Percentiles rank a stretch among this genome's conserved stretches.
phyloP scores from a whole-genome alignment of 2,329 filamentous ascomycete species.

The Trichoderma afroharzianum region DNA sequence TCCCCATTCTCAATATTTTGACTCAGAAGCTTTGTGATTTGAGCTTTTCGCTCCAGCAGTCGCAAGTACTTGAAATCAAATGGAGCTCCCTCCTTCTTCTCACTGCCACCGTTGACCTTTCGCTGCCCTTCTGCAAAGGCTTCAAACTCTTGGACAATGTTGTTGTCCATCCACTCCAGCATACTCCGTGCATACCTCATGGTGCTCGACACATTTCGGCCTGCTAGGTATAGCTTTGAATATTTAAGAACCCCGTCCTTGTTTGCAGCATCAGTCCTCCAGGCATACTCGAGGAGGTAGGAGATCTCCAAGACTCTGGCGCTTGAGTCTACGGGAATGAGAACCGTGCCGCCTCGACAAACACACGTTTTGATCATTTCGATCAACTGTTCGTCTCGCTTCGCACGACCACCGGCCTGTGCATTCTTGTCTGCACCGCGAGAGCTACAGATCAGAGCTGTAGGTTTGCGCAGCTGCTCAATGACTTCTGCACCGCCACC shows the following conservation, averaged over 20 bases:
- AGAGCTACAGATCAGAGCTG: conserved; percentile 88
- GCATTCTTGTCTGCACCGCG: conserved; percentile 70
- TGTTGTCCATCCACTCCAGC: conserved; percentile 99
- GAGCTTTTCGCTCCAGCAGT: conserved; percentile 75
- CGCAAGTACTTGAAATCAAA: conserved; percentile 89
- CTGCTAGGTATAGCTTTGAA: conserved; percentile 74
- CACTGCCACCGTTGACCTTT: conserved; percentile 43
- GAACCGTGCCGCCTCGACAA: conserved; percentile 77
- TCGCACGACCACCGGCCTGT: conserved; percentile 69
- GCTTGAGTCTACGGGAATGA: conserved; percentile 93
- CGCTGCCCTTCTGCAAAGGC: conserved; percentile 55
- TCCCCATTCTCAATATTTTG: conserved; percentile 41
- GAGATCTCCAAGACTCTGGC: conserved; percentile 90
- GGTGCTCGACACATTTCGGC: conserved; percentile 80
- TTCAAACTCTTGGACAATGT: conserved; percentile 88
- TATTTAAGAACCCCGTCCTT: conserved; percentile 50
- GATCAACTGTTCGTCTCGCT: conserved; percentile 80
- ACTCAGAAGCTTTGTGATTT: conserved; percentile 67
- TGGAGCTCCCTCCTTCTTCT: conserved; percentile 62
- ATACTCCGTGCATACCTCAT: conserved; percentile 91
- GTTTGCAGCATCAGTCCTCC: conserved; percentile 63
- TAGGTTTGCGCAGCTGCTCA: conserved; percentile 88
- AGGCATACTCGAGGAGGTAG: conserved; percentile 88
- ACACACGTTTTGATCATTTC: conserved; percentile 78
- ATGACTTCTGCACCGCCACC: conserved; percentile 84